These are phyloP conservation scores for Yarrowia sp. DNA, from an alignment of 805 yeast species.

Conservation along the genomic window DNA sequence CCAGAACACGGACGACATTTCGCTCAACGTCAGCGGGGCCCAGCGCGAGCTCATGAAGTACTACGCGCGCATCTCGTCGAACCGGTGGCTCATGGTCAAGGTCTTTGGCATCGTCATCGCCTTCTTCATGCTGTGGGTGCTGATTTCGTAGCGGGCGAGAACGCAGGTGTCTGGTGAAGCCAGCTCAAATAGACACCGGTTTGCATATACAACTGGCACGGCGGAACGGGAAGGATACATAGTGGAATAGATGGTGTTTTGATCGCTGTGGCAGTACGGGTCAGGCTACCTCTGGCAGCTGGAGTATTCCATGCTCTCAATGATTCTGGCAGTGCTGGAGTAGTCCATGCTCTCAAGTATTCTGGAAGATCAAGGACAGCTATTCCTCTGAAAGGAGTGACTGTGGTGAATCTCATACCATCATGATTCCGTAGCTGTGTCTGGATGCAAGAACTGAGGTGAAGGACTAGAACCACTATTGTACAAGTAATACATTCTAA, in stretches of 20 bases:
- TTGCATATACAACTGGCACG: not conserved
- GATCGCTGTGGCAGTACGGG: too few relatives aligned
- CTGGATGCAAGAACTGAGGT: too few relatives aligned
- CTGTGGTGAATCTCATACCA: too few relatives aligned
- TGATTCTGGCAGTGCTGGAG: too few relatives aligned
- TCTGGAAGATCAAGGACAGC: too few relatives aligned
- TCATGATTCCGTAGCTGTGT: too few relatives aligned
- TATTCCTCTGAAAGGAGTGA: too few relatives aligned
- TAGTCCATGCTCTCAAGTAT: too few relatives aligned
- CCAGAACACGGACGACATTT: conserved; percentile 89
- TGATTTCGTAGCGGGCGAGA: conserved; percentile 29
- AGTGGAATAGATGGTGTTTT: conserved; percentile 10
- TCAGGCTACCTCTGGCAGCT: not conserved
- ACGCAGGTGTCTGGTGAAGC: not conserved
- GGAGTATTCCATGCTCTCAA: too few relatives aligned
- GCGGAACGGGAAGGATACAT: not conserved
- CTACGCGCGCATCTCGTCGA: conserved; percentile 80
- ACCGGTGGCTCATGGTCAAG: conserved; percentile 87
- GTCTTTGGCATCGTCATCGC: conserved; percentile 82
- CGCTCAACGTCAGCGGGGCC: conserved; percentile 86
- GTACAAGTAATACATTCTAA: too few relatives aligned
- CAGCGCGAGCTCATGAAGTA: conserved; percentile 90
- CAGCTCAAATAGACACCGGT: not conserved
- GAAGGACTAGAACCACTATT: too few relatives aligned
- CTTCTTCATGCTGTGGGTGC: conserved; percentile 40